Base-by-base conservation (phyloP, 225 moss, liverwort and hornwort species). In the Ulota crispa region DNA sequence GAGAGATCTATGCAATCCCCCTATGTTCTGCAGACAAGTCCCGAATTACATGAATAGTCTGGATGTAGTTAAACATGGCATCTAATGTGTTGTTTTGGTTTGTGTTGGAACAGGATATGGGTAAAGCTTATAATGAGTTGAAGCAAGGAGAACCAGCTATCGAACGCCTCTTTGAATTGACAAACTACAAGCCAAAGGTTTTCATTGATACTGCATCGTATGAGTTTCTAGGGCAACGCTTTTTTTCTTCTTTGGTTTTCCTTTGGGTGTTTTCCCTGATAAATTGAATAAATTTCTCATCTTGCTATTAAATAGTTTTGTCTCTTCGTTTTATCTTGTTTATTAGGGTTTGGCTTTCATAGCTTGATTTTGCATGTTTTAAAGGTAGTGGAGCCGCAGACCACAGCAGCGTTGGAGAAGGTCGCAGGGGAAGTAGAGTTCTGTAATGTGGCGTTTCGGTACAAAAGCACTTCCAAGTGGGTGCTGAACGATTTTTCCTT, bases 91-190 rank as follows among this genome's bases (percentile, higher is more conserved):
- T 61, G 5, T 67, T 45, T 39, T 80, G 27, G 59, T 72, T 67
- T 61, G 31, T 73, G 23, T 24, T 30, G 53, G 64, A 76, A 53
- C 90, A 98, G 98, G 92, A 86, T 73, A 89, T 93, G 84, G 98
- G 96, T 28, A 94, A 92, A 85, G 98, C 98, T 27, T 99, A 92
- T 78, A 99, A 99, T 81, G 98, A 99, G 64, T 78, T 95, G 68
- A 99, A 99, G 72, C 94, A 95, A 90, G 98, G 98, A 73, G 98
- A 99, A 78, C 98, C 98, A 72, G 93, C 94, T 15, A 93, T 99
- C 37, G 98, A 99, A 79, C 85, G 98, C 64, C 92, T 99, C 42
- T 94, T 96, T 72, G 96, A 94, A 72, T 67, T 96, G 89, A 93
- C 92, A 76, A 85, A 78, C 70, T 86, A 82, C 66, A 73, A 75